Conservation (phyloP, 331 rosid genomes). For the Telfairia occidentalis region DNA sequence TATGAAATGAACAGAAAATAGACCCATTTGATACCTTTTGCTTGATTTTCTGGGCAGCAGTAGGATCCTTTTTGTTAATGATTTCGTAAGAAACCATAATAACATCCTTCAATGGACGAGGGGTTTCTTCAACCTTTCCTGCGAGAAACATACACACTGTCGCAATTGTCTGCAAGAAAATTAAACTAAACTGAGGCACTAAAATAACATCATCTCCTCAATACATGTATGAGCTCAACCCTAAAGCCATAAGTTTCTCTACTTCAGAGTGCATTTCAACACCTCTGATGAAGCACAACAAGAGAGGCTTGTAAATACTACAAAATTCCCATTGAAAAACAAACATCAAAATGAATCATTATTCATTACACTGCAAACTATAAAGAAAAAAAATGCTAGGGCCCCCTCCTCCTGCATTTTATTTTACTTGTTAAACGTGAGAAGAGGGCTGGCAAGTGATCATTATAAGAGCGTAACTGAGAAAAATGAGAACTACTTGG, state of each 20-base stretch:
- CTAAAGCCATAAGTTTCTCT: neutral
- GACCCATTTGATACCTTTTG: conserved; percentile 55
- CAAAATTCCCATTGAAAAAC: neutral
- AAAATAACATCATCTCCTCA: conserved; percentile 2
- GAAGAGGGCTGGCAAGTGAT: neutral
- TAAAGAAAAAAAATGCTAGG: neutral
- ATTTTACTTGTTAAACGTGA: neutral
- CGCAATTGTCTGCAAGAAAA: conserved; percentile 76
- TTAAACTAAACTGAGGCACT: conserved; percentile 21
- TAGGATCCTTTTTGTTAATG: conserved; percentile 81
- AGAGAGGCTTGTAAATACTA: neutral
- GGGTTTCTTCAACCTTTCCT: conserved; percentile 98
- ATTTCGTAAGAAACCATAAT: conserved; percentile 90
- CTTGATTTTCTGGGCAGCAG: conserved; percentile 79
- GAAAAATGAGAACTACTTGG: neutral
- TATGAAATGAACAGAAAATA: neutral
- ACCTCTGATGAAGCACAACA: neutral
- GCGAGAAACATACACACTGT: conserved; percentile 99
- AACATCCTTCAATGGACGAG: conserved; percentile 91
- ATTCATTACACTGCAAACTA: neutral
- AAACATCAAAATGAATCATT: neutral
- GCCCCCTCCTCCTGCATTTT: neutral
- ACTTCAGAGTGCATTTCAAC: neutral
- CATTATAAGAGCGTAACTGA: neutral
- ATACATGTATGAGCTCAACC: neutral